These are phyloP conservation scores for Erysimum cheiri DNA, from an alignment of 441 rosid genomes.

Conservation along the genomic window DNA sequence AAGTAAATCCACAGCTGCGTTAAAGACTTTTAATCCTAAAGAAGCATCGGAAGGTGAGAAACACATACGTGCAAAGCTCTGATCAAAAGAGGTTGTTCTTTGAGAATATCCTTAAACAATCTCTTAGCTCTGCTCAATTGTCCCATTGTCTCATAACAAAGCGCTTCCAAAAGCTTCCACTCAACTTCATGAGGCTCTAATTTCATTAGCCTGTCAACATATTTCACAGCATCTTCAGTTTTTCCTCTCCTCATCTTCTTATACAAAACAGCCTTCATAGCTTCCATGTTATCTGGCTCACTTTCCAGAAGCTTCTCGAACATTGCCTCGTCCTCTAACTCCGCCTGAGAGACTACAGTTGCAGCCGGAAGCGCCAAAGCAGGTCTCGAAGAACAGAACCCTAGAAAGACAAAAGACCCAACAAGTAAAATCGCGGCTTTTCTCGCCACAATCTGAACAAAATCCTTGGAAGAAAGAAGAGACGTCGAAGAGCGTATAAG, in stretches of 20 bases:
- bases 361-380: conserved; percentile 54
- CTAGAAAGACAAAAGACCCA: conserved; percentile 65
- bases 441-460: conserved; percentile 44
- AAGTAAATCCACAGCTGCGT: neutral
- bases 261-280: conserved; percentile 71
- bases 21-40: conserved; percentile 15
- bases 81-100: conserved; percentile 74
- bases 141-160: conserved; percentile 85
- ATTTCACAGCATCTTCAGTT: conserved; percentile 65
- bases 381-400: conserved; percentile 53
- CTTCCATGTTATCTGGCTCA: conserved; percentile 74
- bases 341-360: conserved; percentile 45
- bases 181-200: conserved; percentile 77
- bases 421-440: conserved; percentile 55
- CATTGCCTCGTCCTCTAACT: conserved; percentile 58
- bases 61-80: conserved; percentile 88
- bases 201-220: conserved; percentile 65
- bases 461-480: conserved; percentile 36
- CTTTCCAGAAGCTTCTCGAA: conserved; percentile 68
- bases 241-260: conserved; percentile 81
- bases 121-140: conserved; percentile 68
- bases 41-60: conserved; percentile 15
- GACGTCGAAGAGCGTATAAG: conserved; percentile 26
- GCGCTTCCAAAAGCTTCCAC: conserved; percentile 91
- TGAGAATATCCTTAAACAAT: conserved; percentile 65